Percentiles rank a stretch among this genome's conserved stretches.
Evolutionary conservation across 495 filamentous ascomycete species (phyloP).

Genomic region (Tuber indicum): DNA sequence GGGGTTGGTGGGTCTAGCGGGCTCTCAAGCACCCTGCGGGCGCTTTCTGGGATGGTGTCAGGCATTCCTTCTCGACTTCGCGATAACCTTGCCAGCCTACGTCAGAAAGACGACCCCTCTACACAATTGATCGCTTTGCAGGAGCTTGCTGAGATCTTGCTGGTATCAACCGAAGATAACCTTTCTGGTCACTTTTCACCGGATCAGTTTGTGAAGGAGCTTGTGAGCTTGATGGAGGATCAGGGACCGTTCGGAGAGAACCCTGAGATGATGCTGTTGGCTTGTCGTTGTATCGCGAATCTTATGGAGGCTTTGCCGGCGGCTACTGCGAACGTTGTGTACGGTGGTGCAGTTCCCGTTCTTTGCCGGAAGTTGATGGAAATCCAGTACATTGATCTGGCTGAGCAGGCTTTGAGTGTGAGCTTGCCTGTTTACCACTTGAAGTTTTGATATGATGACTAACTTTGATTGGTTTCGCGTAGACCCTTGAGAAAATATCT

Average conservation of each 20-base stretch:
- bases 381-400: slow-evolving; percentile 92
- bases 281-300: slow-evolving; percentile 93
- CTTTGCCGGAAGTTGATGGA: slow-evolving; percentile 90
- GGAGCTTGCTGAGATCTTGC: slow-evolving; percentile 84
- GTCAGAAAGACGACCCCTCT: slow-evolving; percentile 79
- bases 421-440: slow-evolving; percentile 39
- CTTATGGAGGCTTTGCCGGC: slow-evolving; percentile 94
- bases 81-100: slow-evolving; percentile 75
- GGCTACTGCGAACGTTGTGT: slow-evolving; percentile 90
- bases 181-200: slow-evolving; percentile 92
- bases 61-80: slow-evolving; percentile 72
- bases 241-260: slow-evolving; percentile 78
- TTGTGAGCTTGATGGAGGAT: slow-evolving; percentile 87
- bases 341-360: slow-evolving; percentile 88
- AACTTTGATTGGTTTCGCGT: slow-evolving; percentile 32
- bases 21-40: slow-evolving; percentile 76
- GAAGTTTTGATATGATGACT: slow-evolving; percentile 7
- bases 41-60: slow-evolving; percentile 83
- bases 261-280: slow-evolving; percentile 94
- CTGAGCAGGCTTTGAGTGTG: slow-evolving; percentile 89
- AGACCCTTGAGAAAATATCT: slow-evolving; percentile 95
- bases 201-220: slow-evolving; percentile 90
- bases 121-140: slow-evolving; percentile 86
- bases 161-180: slow-evolving; percentile 95
- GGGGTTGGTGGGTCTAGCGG: slow-evolving; percentile 55